These are phyloP conservation scores for Ustulina deusta DNA, from an alignment of 2,329 filamentous ascomycete species.

Conservation along the genomic window DNA sequence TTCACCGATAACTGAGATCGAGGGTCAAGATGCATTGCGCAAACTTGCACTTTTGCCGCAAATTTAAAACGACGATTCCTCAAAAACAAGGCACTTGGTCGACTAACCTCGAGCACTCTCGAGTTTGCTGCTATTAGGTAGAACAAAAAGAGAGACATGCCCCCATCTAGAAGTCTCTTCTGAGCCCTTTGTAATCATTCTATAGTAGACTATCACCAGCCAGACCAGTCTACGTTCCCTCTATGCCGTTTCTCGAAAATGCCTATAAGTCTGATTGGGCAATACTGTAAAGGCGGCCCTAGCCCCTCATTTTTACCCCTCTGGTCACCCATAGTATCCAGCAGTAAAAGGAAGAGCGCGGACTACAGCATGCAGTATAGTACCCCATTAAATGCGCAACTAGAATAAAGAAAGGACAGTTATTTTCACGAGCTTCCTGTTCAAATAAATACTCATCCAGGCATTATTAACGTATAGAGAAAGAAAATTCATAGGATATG, in stretches of 20 bases:
- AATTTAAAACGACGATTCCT: conserved; percentile 4
- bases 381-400: neutral
- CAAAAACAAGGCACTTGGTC: conserved; percentile 4
- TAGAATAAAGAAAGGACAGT: neutral
- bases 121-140: conserved; percentile 3
- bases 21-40: neutral
- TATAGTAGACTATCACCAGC: neutral
- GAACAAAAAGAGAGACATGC: conserved; percentile 4
- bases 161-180: conserved; percentile 24
- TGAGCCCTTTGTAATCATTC: neutral
- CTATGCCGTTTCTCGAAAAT: neutral
- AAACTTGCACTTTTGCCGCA: conserved; percentile 5
- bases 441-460: neutral
- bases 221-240: too few relatives aligned
- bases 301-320: neutral
- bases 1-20: neutral
- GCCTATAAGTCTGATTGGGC: neutral
- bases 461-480: neutral
- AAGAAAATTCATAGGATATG: neutral
- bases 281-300: neutral
- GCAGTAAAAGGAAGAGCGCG: neutral
- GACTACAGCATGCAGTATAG: neutral
- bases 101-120: conserved; percentile 20
- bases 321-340: neutral
- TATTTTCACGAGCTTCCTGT: too few relatives aligned